A percentile compares a stretch with the other conserved stretches of the same genome.
phyloP scores from a whole-genome alignment of 140 eudicot genomes.

The Bidens hawaiensis region DNA sequence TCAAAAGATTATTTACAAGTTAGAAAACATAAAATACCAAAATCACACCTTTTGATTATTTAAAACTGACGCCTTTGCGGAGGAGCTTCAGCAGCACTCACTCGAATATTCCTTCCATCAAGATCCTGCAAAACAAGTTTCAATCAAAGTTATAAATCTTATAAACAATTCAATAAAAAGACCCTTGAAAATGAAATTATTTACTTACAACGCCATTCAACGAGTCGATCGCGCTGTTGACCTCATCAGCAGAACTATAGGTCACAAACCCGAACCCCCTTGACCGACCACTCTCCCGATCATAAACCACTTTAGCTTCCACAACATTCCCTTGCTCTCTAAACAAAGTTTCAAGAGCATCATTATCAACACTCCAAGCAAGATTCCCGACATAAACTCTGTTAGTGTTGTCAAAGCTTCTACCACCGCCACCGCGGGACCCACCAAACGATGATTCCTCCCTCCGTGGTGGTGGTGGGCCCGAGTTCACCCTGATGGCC shows the following conservation, averaged over 20 bases:
- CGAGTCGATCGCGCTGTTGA: slow-evolving; percentile 64
- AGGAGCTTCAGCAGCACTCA: slow-evolving; percentile 72
- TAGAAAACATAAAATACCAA: not conserved
- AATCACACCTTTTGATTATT: slow-evolving; percentile 6
- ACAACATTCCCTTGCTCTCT: slow-evolving; percentile 80
- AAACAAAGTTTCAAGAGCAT: slow-evolving; percentile 66
- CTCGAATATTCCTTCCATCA: slow-evolving; percentile 67
- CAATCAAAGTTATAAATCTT: not conserved
- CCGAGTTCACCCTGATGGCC: slow-evolving; percentile 75
- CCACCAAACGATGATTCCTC: slow-evolving; percentile 52
- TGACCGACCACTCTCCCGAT: slow-evolving; percentile 92
- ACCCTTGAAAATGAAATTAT: not conserved
- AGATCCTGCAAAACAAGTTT: slow-evolving; percentile 40
- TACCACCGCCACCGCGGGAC: slow-evolving; percentile 38
- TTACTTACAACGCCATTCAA: slow-evolving; percentile 81
- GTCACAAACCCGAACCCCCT: slow-evolving; percentile 98
- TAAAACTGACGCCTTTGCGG: slow-evolving; percentile 49
- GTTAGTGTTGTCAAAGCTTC: slow-evolving; percentile 51
- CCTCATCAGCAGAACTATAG: slow-evolving; percentile 70
- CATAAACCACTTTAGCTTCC: slow-evolving; percentile 88
- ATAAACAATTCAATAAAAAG: not conserved
- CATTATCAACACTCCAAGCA: slow-evolving; percentile 82
- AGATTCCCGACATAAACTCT: slow-evolving; percentile 89
- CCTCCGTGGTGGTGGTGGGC: slow-evolving; percentile 86
- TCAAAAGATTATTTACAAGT: not conserved